Base-by-base conservation (phyloP, 371 early-diverging fungal species). In the Smittium culicis region DNA sequence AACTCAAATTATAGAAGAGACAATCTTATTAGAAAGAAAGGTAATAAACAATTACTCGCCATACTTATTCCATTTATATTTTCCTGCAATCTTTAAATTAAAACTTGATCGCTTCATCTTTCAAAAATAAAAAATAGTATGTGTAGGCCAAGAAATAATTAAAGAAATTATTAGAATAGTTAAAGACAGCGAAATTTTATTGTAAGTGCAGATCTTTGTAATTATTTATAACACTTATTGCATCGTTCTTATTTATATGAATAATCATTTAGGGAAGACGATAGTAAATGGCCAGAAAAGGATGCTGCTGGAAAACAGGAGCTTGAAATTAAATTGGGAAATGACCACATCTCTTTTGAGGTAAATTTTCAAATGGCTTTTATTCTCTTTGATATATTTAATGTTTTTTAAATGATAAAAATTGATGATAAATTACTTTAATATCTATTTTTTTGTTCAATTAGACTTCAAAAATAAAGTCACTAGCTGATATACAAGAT, bases 1-100 rank as follows among this genome's bases (percentile, higher is more conserved):
- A 91, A 95, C 81, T 94, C 95, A 35, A 94, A 94, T 77, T 98
- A 98, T 81, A 88, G 96, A 77, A 91, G 94, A 70, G 98, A 96
- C 75, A 87, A 87, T 54, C 82, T 98, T 79, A 96, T 98, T 75
- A 82, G 86, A 73, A 98, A 98, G 78, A 89, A 94, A 75, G 85
- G 91, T 89, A 78, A n/a, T 66, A 78, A 60, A 34, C 1, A 1
- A 1, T 16, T 64, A 3, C 8, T 45, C 30, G 3, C 17, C 35
- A 34, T 45, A 34, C 35, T 20, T 62, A 20, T 35, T 34, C 14
- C 3, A 16, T 16, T 28, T 32, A 8, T 32, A 28, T 32, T 14
- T 32, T n/a, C 16, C 16, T 29, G 5, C 31, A 14, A 29, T 11
- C 5, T 59, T 59, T 59, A 59, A 14, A 59, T 29, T 11, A 59